Percentiles rank a stretch among this genome's conserved stretches.
Conservation (phyloP, 768 basidiomycete species). For the Mrakia frigida region DNA sequence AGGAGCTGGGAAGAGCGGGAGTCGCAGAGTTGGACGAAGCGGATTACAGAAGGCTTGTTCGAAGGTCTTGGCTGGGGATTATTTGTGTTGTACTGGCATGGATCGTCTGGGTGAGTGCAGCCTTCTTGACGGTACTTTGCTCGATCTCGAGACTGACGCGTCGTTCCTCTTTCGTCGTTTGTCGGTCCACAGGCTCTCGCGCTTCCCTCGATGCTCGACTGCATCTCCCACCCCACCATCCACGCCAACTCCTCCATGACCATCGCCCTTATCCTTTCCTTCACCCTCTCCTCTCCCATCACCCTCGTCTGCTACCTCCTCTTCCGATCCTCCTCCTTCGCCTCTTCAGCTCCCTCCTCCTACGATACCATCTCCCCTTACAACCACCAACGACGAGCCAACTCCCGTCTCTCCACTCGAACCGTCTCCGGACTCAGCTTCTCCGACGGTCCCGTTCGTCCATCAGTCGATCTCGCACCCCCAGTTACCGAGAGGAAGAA, state of each 20-base stretch:
- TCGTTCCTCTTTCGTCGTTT: neutral
- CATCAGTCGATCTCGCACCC: neutral
- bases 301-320: slow-evolving; percentile 7
- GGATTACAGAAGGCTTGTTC: neutral
- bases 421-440: slow-evolving; percentile 8
- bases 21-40: slow-evolving; percentile 1
- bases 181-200: slow-evolving; percentile 15
- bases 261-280: slow-evolving; percentile 3
- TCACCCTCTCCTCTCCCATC: slow-evolving; percentile 12
- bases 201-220: slow-evolving; percentile 7
- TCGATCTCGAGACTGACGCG: neutral
- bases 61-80: neutral
- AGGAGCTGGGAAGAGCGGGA: neutral
- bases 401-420: neutral
- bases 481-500: neutral
- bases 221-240: neutral
- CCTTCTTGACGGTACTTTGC: neutral
- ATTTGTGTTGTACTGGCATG: neutral
- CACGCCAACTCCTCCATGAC: neutral
- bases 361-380: neutral
- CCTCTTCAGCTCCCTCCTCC: neutral
- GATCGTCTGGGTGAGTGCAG: neutral
- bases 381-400: slow-evolving; percentile 5
- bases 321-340: slow-evolving; percentile 13
- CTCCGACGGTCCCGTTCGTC: slow-evolving; percentile 6